Conservation (phyloP, 805 yeast genomes). For the Candida nonsorbophila region DNA sequence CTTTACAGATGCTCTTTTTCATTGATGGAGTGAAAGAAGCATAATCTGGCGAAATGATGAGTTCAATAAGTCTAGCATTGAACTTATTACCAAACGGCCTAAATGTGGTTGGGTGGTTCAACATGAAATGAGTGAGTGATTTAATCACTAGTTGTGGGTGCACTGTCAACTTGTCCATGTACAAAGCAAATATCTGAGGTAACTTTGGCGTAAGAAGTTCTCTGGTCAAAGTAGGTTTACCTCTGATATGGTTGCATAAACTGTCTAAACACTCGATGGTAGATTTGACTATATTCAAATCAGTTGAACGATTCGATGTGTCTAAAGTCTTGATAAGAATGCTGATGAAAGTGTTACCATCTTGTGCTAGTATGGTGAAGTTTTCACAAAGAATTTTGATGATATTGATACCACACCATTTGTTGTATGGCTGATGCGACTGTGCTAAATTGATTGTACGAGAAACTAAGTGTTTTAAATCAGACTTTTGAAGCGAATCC, state of each 20-base stretch:
- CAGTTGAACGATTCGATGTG: slow-evolving; percentile 29
- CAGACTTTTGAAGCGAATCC: slow-evolving; percentile 41
- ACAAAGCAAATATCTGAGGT: slow-evolving; percentile 51
- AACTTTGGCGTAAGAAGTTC: slow-evolving; percentile 79
- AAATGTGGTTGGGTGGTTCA: slow-evolving; percentile 69
- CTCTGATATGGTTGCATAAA: slow-evolving; percentile 51
- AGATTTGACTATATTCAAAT: slow-evolving; percentile 26
- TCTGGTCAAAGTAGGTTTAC: slow-evolving; percentile 79
- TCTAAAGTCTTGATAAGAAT: slow-evolving; percentile 38
- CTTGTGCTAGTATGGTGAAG: slow-evolving; percentile 31
- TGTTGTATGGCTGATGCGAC: slow-evolving; percentile 28
- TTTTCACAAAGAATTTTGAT: slow-evolving; percentile 39
- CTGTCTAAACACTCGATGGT: slow-evolving; percentile 35
- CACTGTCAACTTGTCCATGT: slow-evolving; percentile 37
- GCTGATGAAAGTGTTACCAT: slow-evolving; percentile 35
- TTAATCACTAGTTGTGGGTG: slow-evolving; percentile 28
- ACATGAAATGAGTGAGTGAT: slow-evolving; percentile 36
- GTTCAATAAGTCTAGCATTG: slow-evolving; percentile 37
- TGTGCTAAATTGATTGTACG: slow-evolving; percentile 25
- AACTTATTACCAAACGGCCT: slow-evolving; percentile 70
- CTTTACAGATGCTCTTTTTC: slow-evolving; percentile 38
- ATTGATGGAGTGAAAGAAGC: slow-evolving; percentile 20
- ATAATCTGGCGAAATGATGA: slow-evolving; percentile 30
- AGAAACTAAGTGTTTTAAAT: slow-evolving; percentile 46
- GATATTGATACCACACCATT: slow-evolving; percentile 60